phyloP scores from a whole-genome alignment of 352 stramenopile species.

The Elongisporangium undulatum region DNA sequence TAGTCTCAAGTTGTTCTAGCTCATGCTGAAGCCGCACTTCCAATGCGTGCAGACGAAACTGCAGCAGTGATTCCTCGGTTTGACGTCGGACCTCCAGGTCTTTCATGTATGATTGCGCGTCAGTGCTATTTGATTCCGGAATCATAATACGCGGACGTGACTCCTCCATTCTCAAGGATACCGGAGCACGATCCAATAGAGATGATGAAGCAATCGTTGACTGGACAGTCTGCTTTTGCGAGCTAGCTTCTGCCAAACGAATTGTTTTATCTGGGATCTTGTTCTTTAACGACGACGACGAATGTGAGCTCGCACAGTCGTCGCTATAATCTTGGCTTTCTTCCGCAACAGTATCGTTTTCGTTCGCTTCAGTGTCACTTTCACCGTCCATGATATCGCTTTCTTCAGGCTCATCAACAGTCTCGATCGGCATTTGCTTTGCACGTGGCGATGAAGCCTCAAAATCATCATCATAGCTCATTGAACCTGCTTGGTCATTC shows the following conservation, averaged over 20 bases:
- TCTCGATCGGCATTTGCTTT: conserved; percentile 2
- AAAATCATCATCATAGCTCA: conserved; percentile 47
- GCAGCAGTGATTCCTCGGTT: conserved; percentile 47
- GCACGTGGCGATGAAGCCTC: conserved; percentile 15
- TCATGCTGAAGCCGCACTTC: conserved; percentile 34
- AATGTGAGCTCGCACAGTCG: background rate
- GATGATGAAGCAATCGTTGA: background rate
- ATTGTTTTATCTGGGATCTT: background rate
- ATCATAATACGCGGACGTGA: background rate
- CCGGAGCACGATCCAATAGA: background rate
- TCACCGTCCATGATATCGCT: background rate
- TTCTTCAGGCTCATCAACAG: background rate
- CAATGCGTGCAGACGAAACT: conserved; percentile 35
- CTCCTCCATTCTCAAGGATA: background rate
- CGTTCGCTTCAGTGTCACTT: background rate
- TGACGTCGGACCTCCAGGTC: conserved; percentile 46
- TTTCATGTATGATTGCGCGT: conserved; percentile 23
- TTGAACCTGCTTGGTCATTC: background rate
- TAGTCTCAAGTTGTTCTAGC: conserved; percentile 14
- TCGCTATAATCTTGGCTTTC: background rate
- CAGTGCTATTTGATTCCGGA: background rate
- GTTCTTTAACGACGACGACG: background rate
- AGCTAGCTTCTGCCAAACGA: background rate
- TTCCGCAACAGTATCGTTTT: background rate
- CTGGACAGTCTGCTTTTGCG: background rate